Conservation (phyloP, 2,329 filamentous ascomycete genomes). For the Podosphaera xanthii region DNA sequence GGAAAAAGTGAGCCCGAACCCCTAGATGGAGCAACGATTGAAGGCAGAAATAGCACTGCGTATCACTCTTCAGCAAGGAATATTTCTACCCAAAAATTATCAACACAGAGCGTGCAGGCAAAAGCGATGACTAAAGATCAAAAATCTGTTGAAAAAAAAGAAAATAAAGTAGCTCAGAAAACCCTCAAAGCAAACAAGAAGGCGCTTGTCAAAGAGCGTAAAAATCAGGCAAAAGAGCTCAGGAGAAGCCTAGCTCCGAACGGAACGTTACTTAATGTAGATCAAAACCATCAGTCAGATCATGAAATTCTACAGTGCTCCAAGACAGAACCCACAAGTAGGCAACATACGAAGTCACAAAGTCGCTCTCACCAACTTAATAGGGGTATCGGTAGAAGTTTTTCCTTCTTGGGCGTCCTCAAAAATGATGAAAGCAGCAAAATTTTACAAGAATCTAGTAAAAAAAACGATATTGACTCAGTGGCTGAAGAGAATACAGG, state of each 20-base stretch:
- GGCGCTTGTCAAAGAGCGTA: slow-evolving; percentile 23
- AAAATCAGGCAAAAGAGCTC: slow-evolving; percentile 28
- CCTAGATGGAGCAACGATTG: no score
- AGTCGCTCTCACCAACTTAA: slow-evolving; percentile 43
- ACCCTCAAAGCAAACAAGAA: slow-evolving; percentile 16
- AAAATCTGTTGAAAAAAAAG: slow-evolving; percentile 46
- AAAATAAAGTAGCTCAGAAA: slow-evolving; percentile 30
- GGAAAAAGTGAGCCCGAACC: neutral
- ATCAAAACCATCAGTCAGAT: slow-evolving; percentile 35
- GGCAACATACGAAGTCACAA: slow-evolving; percentile 9
- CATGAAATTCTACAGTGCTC: slow-evolving; percentile 2
- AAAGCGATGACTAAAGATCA: slow-evolving; percentile 28
- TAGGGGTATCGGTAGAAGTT: slow-evolving; percentile 56
- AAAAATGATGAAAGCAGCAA: slow-evolving; percentile 17
- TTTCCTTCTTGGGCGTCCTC: slow-evolving; percentile 36
- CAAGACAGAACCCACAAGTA: slow-evolving; percentile 2
- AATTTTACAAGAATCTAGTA: neutral
- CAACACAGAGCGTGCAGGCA: slow-evolving; percentile 13
- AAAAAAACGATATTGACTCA: slow-evolving; percentile 5
- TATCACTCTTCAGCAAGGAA: slow-evolving; percentile 3
- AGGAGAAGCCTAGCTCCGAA: slow-evolving; percentile 34
- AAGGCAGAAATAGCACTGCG: slow-evolving; percentile 2
- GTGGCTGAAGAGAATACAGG: slow-evolving; percentile 11
- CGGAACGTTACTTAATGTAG: slow-evolving; percentile 31
- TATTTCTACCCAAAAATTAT: slow-evolving; percentile 10